Percentiles rank a stretch among this genome's conserved stretches.
Evolutionary conservation across 805 yeast species (phyloP).

Genomic region (Allodekkera sacchari): DNA sequence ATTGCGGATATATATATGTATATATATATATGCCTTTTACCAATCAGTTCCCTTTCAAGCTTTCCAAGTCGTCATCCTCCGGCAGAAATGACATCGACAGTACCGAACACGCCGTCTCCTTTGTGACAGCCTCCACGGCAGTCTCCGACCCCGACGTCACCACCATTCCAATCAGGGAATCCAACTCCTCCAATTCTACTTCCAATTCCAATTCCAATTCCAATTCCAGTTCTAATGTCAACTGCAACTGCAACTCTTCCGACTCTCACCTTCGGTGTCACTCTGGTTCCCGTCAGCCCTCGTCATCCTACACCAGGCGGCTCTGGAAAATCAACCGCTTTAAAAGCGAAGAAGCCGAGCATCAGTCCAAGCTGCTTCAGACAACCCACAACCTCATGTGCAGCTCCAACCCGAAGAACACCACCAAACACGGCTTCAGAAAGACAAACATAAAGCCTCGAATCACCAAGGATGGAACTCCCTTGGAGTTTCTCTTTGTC

Average conservation of each 20-base stretch:
- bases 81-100: neutral
- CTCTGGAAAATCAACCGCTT: slow-evolving; percentile 24
- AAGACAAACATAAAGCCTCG: slow-evolving; percentile 24
- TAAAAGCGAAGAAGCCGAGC: slow-evolving; percentile 24
- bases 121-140: neutral
- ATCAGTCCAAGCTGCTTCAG: slow-evolving; percentile 24
- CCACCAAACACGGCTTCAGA: slow-evolving; percentile 20
- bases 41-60: slow-evolving; percentile 5
- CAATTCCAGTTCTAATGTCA: too few relatives aligned
- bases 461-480: slow-evolving; percentile 23
- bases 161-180: slow-evolving; percentile 1
- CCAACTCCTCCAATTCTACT: neutral
- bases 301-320: slow-evolving; percentile 17
- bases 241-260: too few relatives aligned
- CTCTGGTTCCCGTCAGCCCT: too few relatives aligned
- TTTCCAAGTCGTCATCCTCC: slow-evolving; percentile 1
- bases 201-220: neutral
- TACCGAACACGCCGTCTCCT: neutral
- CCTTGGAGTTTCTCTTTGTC: slow-evolving; percentile 26
- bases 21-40: slow-evolving; percentile 3
- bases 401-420: slow-evolving; percentile 10
- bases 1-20: too few relatives aligned
- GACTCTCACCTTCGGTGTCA: too few relatives aligned
- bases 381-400: slow-evolving; percentile 15
- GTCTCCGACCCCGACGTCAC: neutral